Evolutionary conservation across 495 filamentous ascomycete genomes (phyloP).

Genomic region (Penicillium canariense): DNA sequence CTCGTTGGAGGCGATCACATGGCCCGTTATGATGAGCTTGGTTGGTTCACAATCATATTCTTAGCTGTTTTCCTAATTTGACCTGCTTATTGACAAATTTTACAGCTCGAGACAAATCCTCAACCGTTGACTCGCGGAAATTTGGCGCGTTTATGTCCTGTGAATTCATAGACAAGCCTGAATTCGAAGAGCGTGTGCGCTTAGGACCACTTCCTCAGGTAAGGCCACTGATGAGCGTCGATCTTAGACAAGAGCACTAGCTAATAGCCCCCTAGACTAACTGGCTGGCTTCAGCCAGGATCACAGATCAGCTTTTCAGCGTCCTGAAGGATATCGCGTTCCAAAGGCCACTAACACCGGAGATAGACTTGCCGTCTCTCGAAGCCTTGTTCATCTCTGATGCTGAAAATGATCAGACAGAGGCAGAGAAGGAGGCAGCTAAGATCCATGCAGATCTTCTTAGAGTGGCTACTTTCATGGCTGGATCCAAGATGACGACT

Average conservation of each 20-base stretch:
- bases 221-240: constrained; percentile 2
- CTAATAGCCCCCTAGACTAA: constrained; percentile 27
- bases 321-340: constrained; percentile 31
- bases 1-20: constrained; percentile 40
- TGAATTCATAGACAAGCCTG: constrained; percentile 36
- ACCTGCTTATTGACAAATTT: constrained; percentile 4
- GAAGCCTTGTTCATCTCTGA: constrained; percentile 24
- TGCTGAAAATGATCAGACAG: constrained; percentile 33
- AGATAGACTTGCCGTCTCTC: constrained; percentile 30
- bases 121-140: constrained; percentile 32
- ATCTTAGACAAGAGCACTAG: neutral
- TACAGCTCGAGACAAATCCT: constrained; percentile 32
- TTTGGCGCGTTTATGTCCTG: constrained; percentile 48
- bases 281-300: constrained; percentile 38
- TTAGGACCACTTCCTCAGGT: constrained; percentile 43
- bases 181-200: constrained; percentile 43
- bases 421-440: constrained; percentile 31
- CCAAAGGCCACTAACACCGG: constrained; percentile 33
- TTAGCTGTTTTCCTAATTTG: neutral
- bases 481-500: constrained; percentile 35
- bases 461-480: constrained; percentile 34
- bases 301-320: constrained; percentile 38
- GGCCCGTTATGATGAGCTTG: constrained; percentile 36
- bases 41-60: constrained; percentile 22
- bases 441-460: constrained; percentile 35